Evolutionary conservation across 768 basidiomycete species (phyloP).

Genomic region (Scleroderma bovista): DNA sequence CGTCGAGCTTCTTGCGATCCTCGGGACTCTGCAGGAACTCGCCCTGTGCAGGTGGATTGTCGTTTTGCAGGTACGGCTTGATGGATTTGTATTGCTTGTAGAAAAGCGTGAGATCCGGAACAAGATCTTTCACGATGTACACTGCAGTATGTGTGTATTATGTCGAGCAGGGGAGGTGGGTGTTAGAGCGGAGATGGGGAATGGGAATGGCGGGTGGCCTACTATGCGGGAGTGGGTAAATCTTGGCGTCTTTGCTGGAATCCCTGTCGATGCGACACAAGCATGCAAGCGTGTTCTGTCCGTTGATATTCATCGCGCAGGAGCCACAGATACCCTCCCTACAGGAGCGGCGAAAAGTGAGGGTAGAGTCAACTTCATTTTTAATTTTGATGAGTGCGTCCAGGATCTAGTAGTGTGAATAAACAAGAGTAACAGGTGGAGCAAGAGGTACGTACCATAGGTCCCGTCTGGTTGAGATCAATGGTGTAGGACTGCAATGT

Average conservation of each 20-base stretch:
- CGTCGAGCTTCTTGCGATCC: constrained; percentile 92
- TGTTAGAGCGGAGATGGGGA: background rate
- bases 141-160: constrained; percentile 44
- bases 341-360: constrained; percentile 93
- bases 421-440: background rate
- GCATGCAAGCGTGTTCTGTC: constrained; percentile 96
- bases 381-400: constrained; percentile 98
- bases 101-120: constrained; percentile 85
- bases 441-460: constrained; percentile 60
- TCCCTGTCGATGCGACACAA: constrained; percentile 90
- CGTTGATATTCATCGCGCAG: constrained; percentile 99
- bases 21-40: constrained; percentile 89
- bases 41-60: constrained; percentile 77
- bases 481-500: constrained; percentile 85
- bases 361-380: constrained; percentile 94
- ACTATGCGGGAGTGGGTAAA: constrained; percentile 99
- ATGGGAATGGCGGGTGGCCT: constrained; percentile 25
- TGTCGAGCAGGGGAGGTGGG: background rate
- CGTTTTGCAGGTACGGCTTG: constrained; percentile 93
- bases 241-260: constrained; percentile 67
- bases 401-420: constrained; percentile 45
- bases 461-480: constrained; percentile 91
- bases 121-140: constrained; percentile 99
- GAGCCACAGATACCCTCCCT: constrained; percentile 96
- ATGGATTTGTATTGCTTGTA: constrained; percentile 99